phyloP scores from a whole-genome alignment of 2,329 filamentous ascomycete genomes.

The Furcasterigmium sp. region DNA sequence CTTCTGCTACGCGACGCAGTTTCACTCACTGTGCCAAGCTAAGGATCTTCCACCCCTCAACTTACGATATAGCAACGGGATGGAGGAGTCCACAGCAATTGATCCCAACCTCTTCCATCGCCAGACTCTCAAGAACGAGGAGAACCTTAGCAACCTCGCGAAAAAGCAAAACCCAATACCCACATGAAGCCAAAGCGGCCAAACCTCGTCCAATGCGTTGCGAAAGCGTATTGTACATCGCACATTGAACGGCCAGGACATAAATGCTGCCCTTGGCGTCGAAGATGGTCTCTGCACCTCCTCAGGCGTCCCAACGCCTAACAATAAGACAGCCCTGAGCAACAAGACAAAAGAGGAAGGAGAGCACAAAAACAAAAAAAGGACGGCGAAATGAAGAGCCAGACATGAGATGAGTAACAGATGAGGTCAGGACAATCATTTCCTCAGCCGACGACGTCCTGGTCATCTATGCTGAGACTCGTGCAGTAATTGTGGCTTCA shows the following conservation, averaged over 20 bases:
- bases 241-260: neutral
- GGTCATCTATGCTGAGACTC: neutral
- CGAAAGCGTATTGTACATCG: neutral
- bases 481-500: slow-evolving; percentile 11
- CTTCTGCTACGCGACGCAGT: too few relatives aligned
- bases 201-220: neutral
- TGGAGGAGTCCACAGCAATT: too few relatives aligned
- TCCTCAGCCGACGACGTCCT: neutral
- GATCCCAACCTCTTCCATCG: too few relatives aligned
- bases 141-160: too few relatives aligned
- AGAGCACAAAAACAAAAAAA: slow-evolving; percentile 1
- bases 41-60: too few relatives aligned
- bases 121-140: too few relatives aligned
- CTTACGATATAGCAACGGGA: too few relatives aligned
- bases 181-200: too few relatives aligned
- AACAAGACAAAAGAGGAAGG: too few relatives aligned
- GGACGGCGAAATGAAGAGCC: neutral
- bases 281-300: neutral
- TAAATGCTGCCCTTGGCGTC: neutral
- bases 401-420: neutral
- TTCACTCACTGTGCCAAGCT: too few relatives aligned
- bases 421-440: too few relatives aligned
- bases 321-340: slow-evolving; percentile 1
- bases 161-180: too few relatives aligned
- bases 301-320: neutral